These are phyloP conservation scores for Mycena filopes DNA, from an alignment of 768 basidiomycete genomes.

Conservation along the genomic window DNA sequence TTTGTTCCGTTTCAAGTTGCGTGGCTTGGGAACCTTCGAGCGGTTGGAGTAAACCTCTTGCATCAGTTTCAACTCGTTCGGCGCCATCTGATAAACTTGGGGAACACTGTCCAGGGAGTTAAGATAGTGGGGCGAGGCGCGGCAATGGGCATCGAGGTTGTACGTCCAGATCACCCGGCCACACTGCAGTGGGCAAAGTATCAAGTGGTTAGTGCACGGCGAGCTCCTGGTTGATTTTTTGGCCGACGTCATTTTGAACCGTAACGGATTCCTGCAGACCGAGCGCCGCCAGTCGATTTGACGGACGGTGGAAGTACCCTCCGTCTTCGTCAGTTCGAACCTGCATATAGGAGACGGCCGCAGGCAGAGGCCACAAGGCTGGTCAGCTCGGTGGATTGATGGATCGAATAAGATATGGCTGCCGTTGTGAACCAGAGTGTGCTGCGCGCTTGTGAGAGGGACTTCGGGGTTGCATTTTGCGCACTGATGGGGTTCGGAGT, in stretches of 20 bases:
- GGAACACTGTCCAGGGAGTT: not conserved
- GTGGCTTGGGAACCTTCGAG: not conserved
- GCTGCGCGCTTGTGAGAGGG: constrained; percentile 6
- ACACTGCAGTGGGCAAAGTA: constrained; percentile 3
- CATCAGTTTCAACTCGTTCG: not conserved
- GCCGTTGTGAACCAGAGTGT: constrained; percentile 35
- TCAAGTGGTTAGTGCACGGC: constrained; percentile 12
- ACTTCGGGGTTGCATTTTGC: constrained; percentile 6
- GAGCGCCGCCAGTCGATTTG: constrained; percentile 17
- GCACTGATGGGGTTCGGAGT: constrained; percentile 1
- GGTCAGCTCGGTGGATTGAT: not conserved
- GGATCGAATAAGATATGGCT: constrained; percentile 34
- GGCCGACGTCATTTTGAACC: constrained; percentile 12
- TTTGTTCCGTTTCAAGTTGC: not conserved
- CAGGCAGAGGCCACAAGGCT: constrained; percentile 39
- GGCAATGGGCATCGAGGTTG: constrained; percentile 3
- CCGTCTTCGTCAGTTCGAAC: constrained; percentile 29
- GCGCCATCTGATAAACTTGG: not conserved
- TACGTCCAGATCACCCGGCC: constrained; percentile 5
- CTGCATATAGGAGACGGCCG: constrained; percentile 29
- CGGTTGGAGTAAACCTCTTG: not conserved
- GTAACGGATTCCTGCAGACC: not conserved
- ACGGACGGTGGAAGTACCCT: constrained; percentile 11
- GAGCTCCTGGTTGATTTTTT: not conserved
- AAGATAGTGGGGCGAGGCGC: not conserved